Percentiles rank a stretch among this genome's conserved stretches.
Evolutionary conservation across 83 land plant species (phyloP).

Genomic region (Picea abies): DNA sequence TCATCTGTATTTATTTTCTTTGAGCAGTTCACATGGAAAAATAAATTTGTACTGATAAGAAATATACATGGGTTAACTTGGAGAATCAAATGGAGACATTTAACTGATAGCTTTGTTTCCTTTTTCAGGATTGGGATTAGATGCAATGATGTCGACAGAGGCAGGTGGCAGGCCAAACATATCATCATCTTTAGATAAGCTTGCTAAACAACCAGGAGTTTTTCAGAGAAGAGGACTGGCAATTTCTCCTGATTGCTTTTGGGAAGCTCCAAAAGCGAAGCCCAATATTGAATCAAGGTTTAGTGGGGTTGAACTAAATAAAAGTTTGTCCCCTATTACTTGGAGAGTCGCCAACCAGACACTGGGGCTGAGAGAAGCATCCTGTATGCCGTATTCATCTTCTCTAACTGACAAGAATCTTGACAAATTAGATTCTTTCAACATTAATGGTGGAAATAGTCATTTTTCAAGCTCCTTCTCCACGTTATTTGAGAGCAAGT

Average conservation of each 20-base stretch:
- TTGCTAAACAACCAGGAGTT: constrained; percentile 4
- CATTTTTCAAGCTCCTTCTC: constrained; percentile 63
- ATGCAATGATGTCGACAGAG: neutral
- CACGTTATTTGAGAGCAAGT: constrained; percentile 42
- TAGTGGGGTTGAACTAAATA: neutral
- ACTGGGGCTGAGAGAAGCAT: neutral
- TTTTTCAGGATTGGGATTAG: constrained; percentile 8
- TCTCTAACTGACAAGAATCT: neutral
- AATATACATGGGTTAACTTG: neutral
- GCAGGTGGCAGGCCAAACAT: constrained; percentile 11
- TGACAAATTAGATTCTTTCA: constrained; percentile 14
- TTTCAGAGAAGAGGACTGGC: constrained; percentile 8
- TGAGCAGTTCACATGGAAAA: neutral
- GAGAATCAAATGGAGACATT: neutral
- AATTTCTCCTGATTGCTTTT: constrained; percentile 10
- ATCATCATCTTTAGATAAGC: constrained; percentile 2
- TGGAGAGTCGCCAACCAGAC: neutral
- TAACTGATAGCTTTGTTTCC: neutral
- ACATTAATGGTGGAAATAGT: constrained; percentile 27
- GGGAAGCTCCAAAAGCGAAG: constrained; percentile 10
- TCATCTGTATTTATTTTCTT: neutral
- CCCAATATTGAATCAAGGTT: neutral
- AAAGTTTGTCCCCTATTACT: neutral
- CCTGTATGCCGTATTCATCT: neutral
- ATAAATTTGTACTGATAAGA: neutral